Base-by-base conservation (phyloP, 2,329 filamentous ascomycete species). In the Penicillium sp. region DNA sequence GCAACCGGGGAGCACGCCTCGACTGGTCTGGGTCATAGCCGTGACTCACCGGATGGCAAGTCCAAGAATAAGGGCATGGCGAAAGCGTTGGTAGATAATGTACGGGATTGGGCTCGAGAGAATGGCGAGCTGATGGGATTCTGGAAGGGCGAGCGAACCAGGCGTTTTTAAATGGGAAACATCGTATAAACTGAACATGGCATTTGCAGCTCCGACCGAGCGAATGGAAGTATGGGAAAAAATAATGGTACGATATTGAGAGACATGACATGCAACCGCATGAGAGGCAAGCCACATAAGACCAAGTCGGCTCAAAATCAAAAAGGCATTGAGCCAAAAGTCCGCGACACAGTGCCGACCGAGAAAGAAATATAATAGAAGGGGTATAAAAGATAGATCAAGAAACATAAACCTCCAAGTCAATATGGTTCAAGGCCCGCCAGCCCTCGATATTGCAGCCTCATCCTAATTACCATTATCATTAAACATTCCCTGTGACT, bases 121-220 rank as follows among this genome's bases (percentile, higher is more conserved):
- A 85, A 79, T 22, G 83, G 82, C 2, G 81, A 85, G 62, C 66
- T 84, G 25, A 78, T 86, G 78, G 84, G 84, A 0, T 73, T 85
- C 36, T 84, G 82, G 81, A 80, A 76, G 58, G 81, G 80, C 2
- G 82, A 85, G 53, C 76, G 76, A 57, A 79, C 79, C 44, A 78
- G 79, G 61, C 61, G 71, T 42, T 74, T 77, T 53, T 74, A 61
- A 61, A 22, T n/a, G 18, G n/a, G 6, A 33, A 38, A 16, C 18
- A 30, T 27, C 10, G 22, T 28, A 35, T 27, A 27, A 20, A 46
- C 30, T 11, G 36, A 42, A 45, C 24, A 42, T 39, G 43, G 31
- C 27, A 44, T 33, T 16, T 33, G 16, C 10, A 14, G 25, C 35
- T 40, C 11, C 18, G 35, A 24, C 16, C 28, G 36, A 20, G 28